Percentiles rank a stretch among this genome's conserved stretches.
phyloP scores from a whole-genome alignment of 139 green algal genomes.

The Closterium sp. region DNA sequence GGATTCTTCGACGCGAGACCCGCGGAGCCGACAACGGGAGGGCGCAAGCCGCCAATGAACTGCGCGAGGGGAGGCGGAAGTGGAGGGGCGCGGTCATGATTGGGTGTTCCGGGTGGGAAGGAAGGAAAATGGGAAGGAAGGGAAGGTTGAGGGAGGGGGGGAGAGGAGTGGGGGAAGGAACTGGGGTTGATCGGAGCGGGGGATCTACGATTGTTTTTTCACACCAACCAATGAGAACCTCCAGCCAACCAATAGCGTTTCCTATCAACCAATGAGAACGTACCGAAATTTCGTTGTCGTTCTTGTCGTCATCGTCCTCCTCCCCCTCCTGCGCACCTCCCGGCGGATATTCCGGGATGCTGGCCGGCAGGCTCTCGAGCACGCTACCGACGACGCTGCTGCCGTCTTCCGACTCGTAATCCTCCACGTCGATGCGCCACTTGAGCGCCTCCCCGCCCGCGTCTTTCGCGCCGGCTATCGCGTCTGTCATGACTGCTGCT shows the following conservation, averaged over 20 bases:
- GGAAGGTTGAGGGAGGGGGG: background rate
- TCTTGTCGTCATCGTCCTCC: background rate
- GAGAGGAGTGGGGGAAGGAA: background rate
- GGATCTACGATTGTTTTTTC: too few species aligned
- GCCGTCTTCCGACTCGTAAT: constrained; percentile 2
- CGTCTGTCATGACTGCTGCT: background rate
- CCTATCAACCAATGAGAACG: too few species aligned
- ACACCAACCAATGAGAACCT: too few species aligned
- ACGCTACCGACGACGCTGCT: constrained; percentile 1
- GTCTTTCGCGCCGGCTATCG: background rate
- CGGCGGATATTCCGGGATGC: background rate
- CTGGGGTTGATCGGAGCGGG: too few species aligned
- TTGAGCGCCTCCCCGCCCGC: background rate
- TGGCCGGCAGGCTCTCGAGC: background rate
- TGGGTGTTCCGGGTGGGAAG: background rate
- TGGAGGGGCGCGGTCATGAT: background rate
- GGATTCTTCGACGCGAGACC: background rate
- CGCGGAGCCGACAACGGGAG: background rate
- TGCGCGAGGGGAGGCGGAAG: background rate
- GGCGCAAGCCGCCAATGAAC: background rate
- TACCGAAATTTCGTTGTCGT: background rate
- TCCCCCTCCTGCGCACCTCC: background rate
- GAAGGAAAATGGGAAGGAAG: background rate
- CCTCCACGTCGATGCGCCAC: constrained; percentile 10
- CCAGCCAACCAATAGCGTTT: too few species aligned